Evolutionary conservation across 257 asterid species (phyloP).

Genomic region (Solanum ossicruentum): DNA sequence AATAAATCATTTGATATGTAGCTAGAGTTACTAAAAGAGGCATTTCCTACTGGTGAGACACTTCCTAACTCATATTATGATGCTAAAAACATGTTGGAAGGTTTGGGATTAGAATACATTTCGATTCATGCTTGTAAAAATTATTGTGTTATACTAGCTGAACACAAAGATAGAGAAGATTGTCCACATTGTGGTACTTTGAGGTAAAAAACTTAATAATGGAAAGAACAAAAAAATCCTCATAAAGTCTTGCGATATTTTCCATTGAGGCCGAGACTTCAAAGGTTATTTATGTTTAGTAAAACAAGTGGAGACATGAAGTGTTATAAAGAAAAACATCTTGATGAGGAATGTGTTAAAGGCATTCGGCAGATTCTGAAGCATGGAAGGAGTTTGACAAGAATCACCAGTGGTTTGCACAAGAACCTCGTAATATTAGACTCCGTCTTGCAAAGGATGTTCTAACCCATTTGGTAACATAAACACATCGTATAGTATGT

Average conservation of each 20-base stretch:
- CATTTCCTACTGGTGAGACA: background rate
- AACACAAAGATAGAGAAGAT: background rate
- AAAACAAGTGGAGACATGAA: background rate
- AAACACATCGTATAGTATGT: background rate
- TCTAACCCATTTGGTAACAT: background rate
- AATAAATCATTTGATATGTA: background rate
- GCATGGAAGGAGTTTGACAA: background rate
- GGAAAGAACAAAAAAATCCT: background rate
- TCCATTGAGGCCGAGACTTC: background rate
- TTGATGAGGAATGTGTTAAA: background rate
- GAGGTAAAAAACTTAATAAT: background rate
- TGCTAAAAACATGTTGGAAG: background rate
- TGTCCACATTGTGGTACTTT: background rate
- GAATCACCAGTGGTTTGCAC: background rate
- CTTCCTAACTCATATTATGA: background rate
- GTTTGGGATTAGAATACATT: background rate
- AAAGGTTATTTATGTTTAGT: background rate
- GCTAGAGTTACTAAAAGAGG: background rate
- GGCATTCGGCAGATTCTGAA: background rate
- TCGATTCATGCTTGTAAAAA: background rate
- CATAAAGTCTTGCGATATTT: background rate
- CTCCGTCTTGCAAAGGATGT: background rate
- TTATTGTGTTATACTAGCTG: background rate
- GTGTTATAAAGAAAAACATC: background rate
- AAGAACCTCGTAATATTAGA: background rate